These are phyloP conservation scores for Neurospora africana DNA, from an alignment of 495 filamentous ascomycete species.

Conservation along the genomic window DNA sequence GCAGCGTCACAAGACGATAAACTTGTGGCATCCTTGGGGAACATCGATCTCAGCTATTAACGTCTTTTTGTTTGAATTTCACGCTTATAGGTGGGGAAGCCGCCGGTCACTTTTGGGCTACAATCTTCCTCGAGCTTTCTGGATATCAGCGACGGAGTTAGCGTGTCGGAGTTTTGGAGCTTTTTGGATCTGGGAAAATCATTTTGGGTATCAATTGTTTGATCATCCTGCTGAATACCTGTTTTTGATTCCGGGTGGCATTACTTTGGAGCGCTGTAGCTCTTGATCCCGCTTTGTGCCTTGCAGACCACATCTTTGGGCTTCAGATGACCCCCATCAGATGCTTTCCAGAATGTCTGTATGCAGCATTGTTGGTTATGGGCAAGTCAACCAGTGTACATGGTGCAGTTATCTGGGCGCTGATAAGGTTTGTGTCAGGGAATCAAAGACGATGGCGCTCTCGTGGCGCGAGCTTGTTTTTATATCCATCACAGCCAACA, in stretches of 20 bases:
- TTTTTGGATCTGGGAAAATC: slow-evolving; percentile 4
- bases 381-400: background rate
- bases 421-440: background rate
- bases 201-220: slow-evolving; percentile 1
- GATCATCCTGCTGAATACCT: background rate
- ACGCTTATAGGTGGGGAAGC: background rate
- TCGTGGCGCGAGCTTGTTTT: background rate
- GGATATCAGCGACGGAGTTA: slow-evolving; percentile 28
- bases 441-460: background rate
- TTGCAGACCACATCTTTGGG: background rate
- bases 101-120: background rate
- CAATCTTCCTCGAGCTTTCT: slow-evolving; percentile 4
- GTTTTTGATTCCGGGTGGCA: slow-evolving; percentile 1
- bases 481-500: background rate
- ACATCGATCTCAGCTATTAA: slow-evolving; percentile 31
- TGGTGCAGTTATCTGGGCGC: background rate
- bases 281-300: background rate
- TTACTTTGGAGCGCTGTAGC: background rate
- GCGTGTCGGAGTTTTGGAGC: slow-evolving; percentile 20
- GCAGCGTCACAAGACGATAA: slow-evolving; percentile 23
- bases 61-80: slow-evolving; percentile 7
- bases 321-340: background rate
- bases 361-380: background rate
- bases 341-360: background rate
- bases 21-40: slow-evolving; percentile 20